phyloP scores from a whole-genome alignment of 2,329 filamentous ascomycete species.

The Ophiostoma australiae region DNA sequence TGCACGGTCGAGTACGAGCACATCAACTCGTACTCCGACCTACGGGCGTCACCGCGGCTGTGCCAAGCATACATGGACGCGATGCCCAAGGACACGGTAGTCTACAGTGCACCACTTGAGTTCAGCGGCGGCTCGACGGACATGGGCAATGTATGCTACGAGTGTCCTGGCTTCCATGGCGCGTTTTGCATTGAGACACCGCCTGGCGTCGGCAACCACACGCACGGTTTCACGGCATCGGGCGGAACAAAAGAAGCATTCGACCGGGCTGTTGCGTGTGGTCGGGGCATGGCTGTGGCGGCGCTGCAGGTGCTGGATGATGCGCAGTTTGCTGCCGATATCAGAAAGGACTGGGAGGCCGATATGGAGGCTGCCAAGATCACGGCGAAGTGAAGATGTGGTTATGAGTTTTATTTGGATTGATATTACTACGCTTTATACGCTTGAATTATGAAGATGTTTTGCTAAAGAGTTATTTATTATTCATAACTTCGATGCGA shows the following conservation, averaged over 20 bases:
- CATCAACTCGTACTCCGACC: conserved; percentile 35
- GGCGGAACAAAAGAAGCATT: conserved; percentile 38
- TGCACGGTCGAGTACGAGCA: conserved; percentile 32
- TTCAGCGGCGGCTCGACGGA: conserved; percentile 36
- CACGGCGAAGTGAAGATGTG: background rate
- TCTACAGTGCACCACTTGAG: conserved; percentile 31
- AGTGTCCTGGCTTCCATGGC: conserved; percentile 42
- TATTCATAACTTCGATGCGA: too few relatives aligned
- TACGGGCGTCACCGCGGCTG: conserved; percentile 33
- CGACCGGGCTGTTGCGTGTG: conserved; percentile 34
- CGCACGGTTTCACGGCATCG: conserved; percentile 38
- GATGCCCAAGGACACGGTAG: conserved; percentile 33
- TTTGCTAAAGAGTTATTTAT: too few relatives aligned
- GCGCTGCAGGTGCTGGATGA: conserved; percentile 32
- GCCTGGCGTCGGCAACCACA: conserved; percentile 40
- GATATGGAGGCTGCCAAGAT: conserved; percentile 35
- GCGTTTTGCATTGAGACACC: conserved; percentile 39
- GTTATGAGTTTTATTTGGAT: background rate
- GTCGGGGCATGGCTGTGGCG: conserved; percentile 35
- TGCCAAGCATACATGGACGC: conserved; percentile 32
- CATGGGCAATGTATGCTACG: conserved; percentile 43
- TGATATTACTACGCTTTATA: background rate
- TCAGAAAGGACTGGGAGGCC: conserved; percentile 31
- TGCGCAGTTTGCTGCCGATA: conserved; percentile 28
- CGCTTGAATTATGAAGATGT: too few relatives aligned